These are phyloP conservation scores for Aspergillus pseudonomiae DNA, from an alignment of 2,329 filamentous ascomycete species.

Conservation along the genomic window DNA sequence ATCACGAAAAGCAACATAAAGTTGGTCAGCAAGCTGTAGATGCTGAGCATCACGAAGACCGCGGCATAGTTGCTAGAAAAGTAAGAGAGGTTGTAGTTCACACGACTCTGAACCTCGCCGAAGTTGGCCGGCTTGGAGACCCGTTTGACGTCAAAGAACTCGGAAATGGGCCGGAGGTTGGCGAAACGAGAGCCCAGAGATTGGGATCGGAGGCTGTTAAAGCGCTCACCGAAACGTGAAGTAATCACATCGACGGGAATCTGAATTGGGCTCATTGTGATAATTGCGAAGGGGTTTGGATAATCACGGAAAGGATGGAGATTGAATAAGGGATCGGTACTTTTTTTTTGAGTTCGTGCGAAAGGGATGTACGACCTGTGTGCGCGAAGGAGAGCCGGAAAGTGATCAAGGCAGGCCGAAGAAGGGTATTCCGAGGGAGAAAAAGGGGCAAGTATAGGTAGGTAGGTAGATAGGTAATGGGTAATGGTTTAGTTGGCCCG, in stretches of 20 bases:
- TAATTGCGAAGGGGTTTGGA: not conserved
- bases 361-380: not conserved
- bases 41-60: conserved; percentile 90
- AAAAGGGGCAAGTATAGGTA: conserved; percentile 8
- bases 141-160: conserved; percentile 96
- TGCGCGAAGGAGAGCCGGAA: not conserved
- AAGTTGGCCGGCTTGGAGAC: conserved; percentile 94
- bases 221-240: conserved; percentile 88
- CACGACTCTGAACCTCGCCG: conserved; percentile 81
- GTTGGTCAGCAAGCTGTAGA: conserved; percentile 94
- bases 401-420: conserved; percentile 10
- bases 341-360: not conserved
- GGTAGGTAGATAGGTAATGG: not conserved
- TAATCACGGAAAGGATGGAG: not conserved
- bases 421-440: not conserved
- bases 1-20: conserved; percentile 87
- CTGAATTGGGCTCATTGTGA: conserved; percentile 80
- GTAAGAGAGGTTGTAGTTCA: conserved; percentile 96
- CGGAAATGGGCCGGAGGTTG: conserved; percentile 85
- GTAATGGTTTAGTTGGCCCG: conserved; percentile 24
- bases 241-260: conserved; percentile 91
- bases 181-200: conserved; percentile 81
- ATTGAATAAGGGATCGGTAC: not conserved
- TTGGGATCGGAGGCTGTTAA: conserved; percentile 78
- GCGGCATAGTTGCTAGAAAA: conserved; percentile 98